Percentiles rank a stretch among this genome's conserved stretches.
These are phyloP conservation scores for Arthrobotrys pseudoclavata DNA, from an alignment of 2,329 filamentous ascomycete genomes.

Conservation along the genomic window DNA sequence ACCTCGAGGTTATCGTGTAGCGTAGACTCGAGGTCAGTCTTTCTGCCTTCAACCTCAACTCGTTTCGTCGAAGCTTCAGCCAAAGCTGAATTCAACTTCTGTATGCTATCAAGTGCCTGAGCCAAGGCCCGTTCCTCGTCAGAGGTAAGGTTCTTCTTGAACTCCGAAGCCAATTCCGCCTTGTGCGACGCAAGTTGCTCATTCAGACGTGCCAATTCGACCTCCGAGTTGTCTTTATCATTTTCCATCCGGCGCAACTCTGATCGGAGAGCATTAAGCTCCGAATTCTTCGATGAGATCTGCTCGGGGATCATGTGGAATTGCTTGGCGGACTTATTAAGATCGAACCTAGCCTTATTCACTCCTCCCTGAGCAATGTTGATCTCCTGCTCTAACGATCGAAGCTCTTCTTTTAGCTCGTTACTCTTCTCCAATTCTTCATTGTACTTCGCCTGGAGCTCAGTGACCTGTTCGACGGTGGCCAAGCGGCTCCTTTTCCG, in stretches of 20 bases:
- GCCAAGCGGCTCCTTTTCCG: conserved; percentile 87
- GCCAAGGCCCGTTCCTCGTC: conserved; percentile 88
- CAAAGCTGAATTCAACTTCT: conserved; percentile 81
- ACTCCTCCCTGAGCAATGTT: conserved; percentile 86
- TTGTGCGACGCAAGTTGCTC: conserved; percentile 83
- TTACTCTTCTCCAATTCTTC: conserved; percentile 74
- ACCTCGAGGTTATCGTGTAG: conserved; percentile 89
- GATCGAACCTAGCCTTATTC: conserved; percentile 76
- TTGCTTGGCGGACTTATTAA: conserved; percentile 54
- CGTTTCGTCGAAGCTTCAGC: conserved; percentile 80
- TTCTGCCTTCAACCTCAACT: conserved; percentile 82
- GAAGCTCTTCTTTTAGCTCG: conserved; percentile 78
- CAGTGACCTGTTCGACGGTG: conserved; percentile 80
- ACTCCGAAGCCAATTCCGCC: conserved; percentile 84
- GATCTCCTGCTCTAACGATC: conserved; percentile 87
- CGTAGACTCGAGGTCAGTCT: conserved; percentile 86
- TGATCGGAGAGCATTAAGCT: conserved; percentile 79
- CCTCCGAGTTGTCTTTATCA: conserved; percentile 77
- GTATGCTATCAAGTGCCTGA: conserved; percentile 76
- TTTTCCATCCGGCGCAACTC: conserved; percentile 67
- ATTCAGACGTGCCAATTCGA: conserved; percentile 80
- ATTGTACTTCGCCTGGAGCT: conserved; percentile 82
- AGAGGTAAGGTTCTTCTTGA: conserved; percentile 87
- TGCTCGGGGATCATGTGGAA: conserved; percentile 55
- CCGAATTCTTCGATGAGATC: conserved; percentile 43